Evolutionary conservation across 768 basidiomycete species (phyloP), one percentile per base, ranked within the genome.

Genomic region (Rhizopogon rudus): DNA sequence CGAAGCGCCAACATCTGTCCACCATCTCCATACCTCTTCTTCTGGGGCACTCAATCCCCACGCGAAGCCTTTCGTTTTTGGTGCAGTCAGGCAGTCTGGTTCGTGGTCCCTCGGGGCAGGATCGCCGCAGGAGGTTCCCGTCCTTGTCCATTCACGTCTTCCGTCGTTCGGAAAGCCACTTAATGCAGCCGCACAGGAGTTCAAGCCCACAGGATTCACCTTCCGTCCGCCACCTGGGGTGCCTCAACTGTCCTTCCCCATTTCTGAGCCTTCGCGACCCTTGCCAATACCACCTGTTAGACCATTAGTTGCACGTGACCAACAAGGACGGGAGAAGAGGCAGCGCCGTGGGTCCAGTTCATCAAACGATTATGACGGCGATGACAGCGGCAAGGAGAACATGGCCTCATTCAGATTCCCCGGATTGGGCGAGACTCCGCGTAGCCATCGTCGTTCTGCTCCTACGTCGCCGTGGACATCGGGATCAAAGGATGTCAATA

Each of bases 1-100:
- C 3, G 60, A 51, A 12, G 48, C 55, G 46, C 53, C 54, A 52
- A 50, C 60, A 3, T 52, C 64, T 42, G 40, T 58, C 40, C 58
- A 52, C 39, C 57, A 61, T 49, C 57, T 52, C 35, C 57, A 61
- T 49, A 60, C 52, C 5, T 57, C 58, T 49, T 60, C 59, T 62
- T 52, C 60, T 46, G 58, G 56, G 56, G 41, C 79, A 2, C 77
- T 91, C 48, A 93, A 93, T 65, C 91, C 91, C 0, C 77, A 81
- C 49, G 91, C 91, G 6, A 90, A 89, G 64, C 89, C 91, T 0
- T 93, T 93, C 60, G 84, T 91, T 8, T 93, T 93, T 66, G 88
- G 88, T 52, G 57, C 71, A 35, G 67, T 63, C 40, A 71, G 67
- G 54, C 64, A 61, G 20, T 73, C 72, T 39, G 69, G 64, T 33